These are phyloP conservation scores for Ceratocystis eucalypticola DNA, from an alignment of 2,329 filamentous ascomycete genomes.

Conservation along the genomic window DNA sequence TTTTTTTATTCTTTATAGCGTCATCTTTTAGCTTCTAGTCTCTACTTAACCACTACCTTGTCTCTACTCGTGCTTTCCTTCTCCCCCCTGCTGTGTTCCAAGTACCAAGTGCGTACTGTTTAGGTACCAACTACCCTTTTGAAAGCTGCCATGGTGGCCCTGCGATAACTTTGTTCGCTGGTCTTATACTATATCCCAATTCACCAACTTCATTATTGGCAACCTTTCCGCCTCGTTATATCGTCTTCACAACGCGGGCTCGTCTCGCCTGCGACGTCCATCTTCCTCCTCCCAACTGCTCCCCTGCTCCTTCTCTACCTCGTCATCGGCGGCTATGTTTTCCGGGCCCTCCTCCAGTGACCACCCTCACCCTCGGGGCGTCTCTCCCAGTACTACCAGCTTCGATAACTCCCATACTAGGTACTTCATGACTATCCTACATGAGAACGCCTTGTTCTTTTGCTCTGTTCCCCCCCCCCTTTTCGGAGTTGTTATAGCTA, in stretches of 20 bases:
- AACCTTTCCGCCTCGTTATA: background rate
- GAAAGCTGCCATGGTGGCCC: conserved; percentile 5
- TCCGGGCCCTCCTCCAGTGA: conserved; percentile 11
- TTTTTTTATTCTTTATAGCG: too few relatives aligned
- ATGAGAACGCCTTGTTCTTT: background rate
- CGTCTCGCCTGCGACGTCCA: background rate
- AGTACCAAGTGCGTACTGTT: background rate
- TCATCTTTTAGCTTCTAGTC: background rate
- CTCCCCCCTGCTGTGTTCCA: background rate
- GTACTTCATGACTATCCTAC: conserved; percentile 3
- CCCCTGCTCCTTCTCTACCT: background rate
- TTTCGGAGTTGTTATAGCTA: background rate
- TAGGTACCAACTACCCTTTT: background rate
- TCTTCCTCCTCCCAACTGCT: background rate
- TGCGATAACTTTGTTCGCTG: conserved; percentile 4
- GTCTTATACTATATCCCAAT: background rate
- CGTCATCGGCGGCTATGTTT: conserved; percentile 10
- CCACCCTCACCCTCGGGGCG: conserved; percentile 11
- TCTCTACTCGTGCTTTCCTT: background rate
- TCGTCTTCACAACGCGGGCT: background rate
- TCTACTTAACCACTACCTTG: background rate
- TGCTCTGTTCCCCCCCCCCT: too few relatives aligned
- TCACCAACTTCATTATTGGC: background rate
- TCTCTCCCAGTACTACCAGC: conserved; percentile 16
- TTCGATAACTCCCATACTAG: conserved; percentile 13